Percentiles rank a stretch among this genome's conserved stretches.
Evolutionary conservation across 805 yeast genomes (phyloP).

Genomic region (Schwanniomyces occidentalis): DNA sequence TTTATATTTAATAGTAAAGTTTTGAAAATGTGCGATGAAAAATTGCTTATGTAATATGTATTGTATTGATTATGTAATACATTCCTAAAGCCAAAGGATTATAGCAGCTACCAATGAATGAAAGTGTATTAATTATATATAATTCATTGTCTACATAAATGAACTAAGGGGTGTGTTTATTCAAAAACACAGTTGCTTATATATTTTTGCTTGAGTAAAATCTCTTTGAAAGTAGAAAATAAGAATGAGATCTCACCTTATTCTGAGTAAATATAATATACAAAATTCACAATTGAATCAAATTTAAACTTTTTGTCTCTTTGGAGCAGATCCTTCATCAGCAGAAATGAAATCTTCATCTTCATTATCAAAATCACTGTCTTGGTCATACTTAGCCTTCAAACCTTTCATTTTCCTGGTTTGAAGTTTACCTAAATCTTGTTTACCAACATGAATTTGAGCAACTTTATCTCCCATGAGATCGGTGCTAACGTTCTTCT

Average conservation of each 20-base stretch:
- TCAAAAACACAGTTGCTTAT: no score
- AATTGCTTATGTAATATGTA: constrained; percentile 3
- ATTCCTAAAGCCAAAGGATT: no score
- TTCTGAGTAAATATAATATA: constrained; percentile 6
- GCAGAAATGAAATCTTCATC: constrained; percentile 32
- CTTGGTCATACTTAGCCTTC: constrained; percentile 82
- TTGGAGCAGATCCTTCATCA: constrained; percentile 24
- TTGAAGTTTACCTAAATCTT: constrained; percentile 85
- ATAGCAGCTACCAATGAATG: no score
- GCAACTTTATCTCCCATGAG: constrained; percentile 95
- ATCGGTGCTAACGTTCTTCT: constrained; percentile 89
- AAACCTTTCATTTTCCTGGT: constrained; percentile 99
- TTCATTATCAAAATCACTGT: constrained; percentile 55
- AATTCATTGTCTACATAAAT: no score
- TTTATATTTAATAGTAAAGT: constrained; percentile 1
- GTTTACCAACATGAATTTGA: constrained; percentile 93
- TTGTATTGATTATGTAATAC: constrained; percentile 1
- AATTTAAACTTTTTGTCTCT: constrained; percentile 31
- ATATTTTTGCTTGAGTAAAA: background rate
- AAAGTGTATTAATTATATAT: no score
- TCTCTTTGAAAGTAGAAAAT: background rate
- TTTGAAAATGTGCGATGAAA: constrained; percentile 5
- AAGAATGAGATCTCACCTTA: no score
- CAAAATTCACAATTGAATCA: constrained; percentile 4
- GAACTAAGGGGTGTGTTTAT: no score